A percentile compares a stretch with the other conserved stretches of the same genome.
phyloP scores from a whole-genome alignment of 208 protist genomes.

The Leishmania amazonensis region DNA sequence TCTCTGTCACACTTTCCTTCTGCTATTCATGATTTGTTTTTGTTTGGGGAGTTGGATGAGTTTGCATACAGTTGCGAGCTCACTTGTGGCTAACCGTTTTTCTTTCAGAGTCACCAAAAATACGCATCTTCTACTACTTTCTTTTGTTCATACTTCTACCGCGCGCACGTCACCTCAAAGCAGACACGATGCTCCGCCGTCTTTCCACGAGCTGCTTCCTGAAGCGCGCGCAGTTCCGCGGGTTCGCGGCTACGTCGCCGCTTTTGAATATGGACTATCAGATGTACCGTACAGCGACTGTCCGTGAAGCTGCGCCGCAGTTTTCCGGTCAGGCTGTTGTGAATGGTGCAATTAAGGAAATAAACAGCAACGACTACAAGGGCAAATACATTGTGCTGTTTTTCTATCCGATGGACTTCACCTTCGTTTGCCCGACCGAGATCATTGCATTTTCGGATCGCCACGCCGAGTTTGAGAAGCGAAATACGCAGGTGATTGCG shows the following conservation, averaged over 20 bases:
- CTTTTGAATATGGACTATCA: constrained; percentile 85
- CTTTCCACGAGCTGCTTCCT: constrained; percentile 34
- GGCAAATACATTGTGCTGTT: constrained; percentile 96
- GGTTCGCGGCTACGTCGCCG: constrained; percentile 48
- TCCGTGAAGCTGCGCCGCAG: constrained; percentile 89
- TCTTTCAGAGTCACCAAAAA: neutral
- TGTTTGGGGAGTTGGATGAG: neutral
- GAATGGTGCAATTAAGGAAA: constrained; percentile 93
- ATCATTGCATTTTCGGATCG: constrained; percentile 95
- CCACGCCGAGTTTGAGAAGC: constrained; percentile 89
- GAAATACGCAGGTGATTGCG: constrained; percentile 92
- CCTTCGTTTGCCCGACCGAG: constrained; percentile 98
- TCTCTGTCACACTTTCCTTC: neutral
- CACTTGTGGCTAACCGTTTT: neutral
- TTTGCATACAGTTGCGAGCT: neutral
- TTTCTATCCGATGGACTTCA: constrained; percentile 98
- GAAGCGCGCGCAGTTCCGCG: constrained; percentile 30
- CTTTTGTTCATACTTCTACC: neutral
- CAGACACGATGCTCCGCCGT: constrained; percentile 65
- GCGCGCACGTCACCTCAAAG: neutral
- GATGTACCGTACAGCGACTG: constrained; percentile 74
- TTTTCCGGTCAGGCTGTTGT: constrained; percentile 95
- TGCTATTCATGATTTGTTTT: neutral
- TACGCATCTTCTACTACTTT: neutral
- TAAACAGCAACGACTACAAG: constrained; percentile 91